Evolutionary conservation across 345 rosid species (phyloP), one percentile per base, ranked within the genome.

Genomic region (Linum tenue): DNA sequence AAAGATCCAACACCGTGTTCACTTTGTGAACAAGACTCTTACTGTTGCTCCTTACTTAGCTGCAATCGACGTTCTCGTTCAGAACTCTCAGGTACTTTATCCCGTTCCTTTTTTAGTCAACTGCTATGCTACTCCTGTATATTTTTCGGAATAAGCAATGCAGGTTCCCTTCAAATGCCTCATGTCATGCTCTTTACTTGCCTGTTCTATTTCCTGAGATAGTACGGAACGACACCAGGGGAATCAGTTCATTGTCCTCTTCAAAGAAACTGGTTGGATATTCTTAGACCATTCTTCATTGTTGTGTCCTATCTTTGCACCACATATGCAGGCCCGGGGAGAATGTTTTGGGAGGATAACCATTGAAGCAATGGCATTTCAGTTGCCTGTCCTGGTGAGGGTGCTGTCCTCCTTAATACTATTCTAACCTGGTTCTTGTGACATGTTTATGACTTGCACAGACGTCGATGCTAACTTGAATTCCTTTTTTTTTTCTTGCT

Each of bases 311-410:
- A 44, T 44, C 12, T 44, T 7, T 44, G 7, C 51, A 4, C 51
- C 51, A 22, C 9, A 36, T 60, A 5, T 64, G 68, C 39, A 79
- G 84, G 86, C 76, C 38, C 70, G 79, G 11, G 86, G 86, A 56
- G 83, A 82, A 71, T 77, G 86, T 74, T 82, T 82, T 79, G 86
- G 86, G 63, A 74, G 86, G 77, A 82, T 82, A 75, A 77, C 84
- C 37, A 82, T 82, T 37, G 86, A 82, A 80, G 84, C 86, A 16
- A 82, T 80, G 86, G 86, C 84, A 51, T 82, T 82, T 77, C 80
- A 76, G 69, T 56, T 82, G 65, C 86, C 86, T 62, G 83, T 82
- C 5, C 73, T 82, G 86, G 86, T 82, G 71, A 62, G 66, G 60
- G 31, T 56, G 12, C 35, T 10, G 59, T n/a, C 35, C 31, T 56